Base-by-base conservation (phyloP, 2,329 filamentous ascomycete genomes). In the Simplicillium sp. region DNA sequence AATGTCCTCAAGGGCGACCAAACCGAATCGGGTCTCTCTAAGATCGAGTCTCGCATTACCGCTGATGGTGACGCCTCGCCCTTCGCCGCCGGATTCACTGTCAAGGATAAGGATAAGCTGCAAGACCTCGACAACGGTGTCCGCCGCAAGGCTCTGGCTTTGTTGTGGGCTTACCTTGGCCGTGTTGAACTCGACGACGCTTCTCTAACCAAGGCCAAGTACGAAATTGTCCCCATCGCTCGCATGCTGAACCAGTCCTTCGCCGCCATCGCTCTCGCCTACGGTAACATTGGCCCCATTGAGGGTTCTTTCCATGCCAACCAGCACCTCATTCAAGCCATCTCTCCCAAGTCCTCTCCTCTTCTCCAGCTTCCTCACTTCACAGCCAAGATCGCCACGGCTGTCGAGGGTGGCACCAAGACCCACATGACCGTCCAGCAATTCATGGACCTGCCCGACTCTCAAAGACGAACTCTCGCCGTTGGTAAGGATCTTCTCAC, bases 151-250 rank as follows among this genome's bases (percentile, higher is more conserved):
- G 82, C 87, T 7, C 71, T 97, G 35, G 87, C 84, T 38, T 72
- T 98, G 42, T 71, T 98, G 13, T 98, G 94, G 92, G 89, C 92
- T 34, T 97, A 98, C 59, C 76, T 97, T 37, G 87, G 86, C 45
- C 84, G 92, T 36, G 71, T 94, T 41, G 87, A 95, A 54, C 75
- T 98, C 17, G 82, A 84, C 34, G 88, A 95, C 54, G 62, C 75
- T 40, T 71, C 74, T 28, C 71, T 96, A 40, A 83, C 94, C 54
- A 80, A 81, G 58, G 80, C 89, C 61, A 98, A 97, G 67, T 88
- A 84, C 58, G 83, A 92, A 59, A 80, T 92, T 46, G 89, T 87
- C 15, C 88, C 90, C 14, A 84, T 92, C 46, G 92, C 90, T 20
- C 79, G 89, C 45, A 75, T 80, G 37, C 74, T 98, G 46, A 94